Percentiles rank a stretch among this genome's conserved stretches.
phyloP scores from a whole-genome alignment of 73 alveolate species.

The Paramecium tetraurelia region DNA sequence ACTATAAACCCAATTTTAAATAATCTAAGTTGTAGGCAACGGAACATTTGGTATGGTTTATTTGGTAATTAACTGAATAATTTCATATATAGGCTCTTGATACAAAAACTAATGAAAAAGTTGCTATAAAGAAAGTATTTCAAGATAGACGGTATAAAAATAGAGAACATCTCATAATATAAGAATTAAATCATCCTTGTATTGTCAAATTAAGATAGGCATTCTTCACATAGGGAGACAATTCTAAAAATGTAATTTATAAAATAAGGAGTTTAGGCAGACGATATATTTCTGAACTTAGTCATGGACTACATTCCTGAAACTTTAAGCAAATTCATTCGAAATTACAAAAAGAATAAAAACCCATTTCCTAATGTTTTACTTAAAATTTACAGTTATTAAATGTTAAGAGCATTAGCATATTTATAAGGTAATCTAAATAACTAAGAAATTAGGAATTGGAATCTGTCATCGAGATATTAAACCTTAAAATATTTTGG shows the following conservation, averaged over 20 bases:
- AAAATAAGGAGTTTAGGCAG: constrained; percentile 48
- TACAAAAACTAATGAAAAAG: constrained; percentile 77
- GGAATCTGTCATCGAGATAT: constrained; percentile 87
- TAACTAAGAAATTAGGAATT: constrained; percentile 45
- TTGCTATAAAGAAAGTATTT: constrained; percentile 84
- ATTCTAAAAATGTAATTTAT: constrained; percentile 65
- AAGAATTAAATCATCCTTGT: constrained; percentile 87
- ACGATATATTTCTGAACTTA: constrained; percentile 82
- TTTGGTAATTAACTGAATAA: constrained; percentile 46
- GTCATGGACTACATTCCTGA: constrained; percentile 92
- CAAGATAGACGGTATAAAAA: constrained; percentile 90
- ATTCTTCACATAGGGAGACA: constrained; percentile 86
- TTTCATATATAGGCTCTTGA: neutral
- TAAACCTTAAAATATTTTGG: constrained; percentile 80
- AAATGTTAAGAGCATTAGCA: constrained; percentile 85
- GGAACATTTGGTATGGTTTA: constrained; percentile 82
- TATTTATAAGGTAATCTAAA: constrained; percentile 67
- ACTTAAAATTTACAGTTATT: constrained; percentile 88
- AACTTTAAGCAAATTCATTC: constrained; percentile 74
- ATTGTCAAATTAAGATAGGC: constrained; percentile 78
- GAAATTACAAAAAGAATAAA: constrained; percentile 76
- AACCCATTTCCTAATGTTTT: constrained; percentile 74
- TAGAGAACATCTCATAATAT: constrained; percentile 85
- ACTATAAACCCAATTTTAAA: neutral
- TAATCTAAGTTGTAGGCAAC: constrained; percentile 66